Conservation (phyloP, 441 rosid genomes). For the Manihot esculenta region DNA sequence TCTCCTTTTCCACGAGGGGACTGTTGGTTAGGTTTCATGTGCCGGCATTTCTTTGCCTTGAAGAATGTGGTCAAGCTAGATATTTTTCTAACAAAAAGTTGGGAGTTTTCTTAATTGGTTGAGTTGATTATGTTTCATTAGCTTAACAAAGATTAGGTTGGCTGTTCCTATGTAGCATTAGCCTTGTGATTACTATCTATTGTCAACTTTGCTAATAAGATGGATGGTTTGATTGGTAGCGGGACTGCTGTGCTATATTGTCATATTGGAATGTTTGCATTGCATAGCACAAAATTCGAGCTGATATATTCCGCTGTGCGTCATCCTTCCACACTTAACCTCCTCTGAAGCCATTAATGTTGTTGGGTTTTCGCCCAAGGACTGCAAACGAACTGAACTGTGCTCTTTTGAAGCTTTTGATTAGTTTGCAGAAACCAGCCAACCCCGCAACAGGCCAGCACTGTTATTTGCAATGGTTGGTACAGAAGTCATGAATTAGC, state of each 20-base stretch:
- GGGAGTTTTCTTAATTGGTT: constrained; percentile 19
- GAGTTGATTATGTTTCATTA: constrained; percentile 20
- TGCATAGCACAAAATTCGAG: not conserved
- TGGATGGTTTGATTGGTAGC: constrained; percentile 1
- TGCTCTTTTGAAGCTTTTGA: not conserved
- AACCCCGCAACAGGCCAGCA: too few relatives aligned
- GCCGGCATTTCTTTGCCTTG: not conserved
- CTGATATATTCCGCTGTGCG: not conserved
- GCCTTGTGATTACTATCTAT: constrained; percentile 4
- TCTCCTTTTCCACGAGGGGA: not conserved
- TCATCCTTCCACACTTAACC: not conserved
- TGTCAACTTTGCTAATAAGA: constrained; percentile 17
- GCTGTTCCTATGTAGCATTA: constrained; percentile 16
- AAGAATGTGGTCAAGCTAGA: constrained; percentile 13
- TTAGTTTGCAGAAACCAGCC: not conserved
- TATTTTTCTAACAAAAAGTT: constrained; percentile 16
- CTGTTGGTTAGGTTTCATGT: constrained; percentile 8
- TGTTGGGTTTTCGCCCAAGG: not conserved
- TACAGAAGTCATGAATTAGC: not conserved
- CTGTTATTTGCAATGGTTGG: too few relatives aligned
- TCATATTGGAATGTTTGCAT: too few relatives aligned
- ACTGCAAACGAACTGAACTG: not conserved
- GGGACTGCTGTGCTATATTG: not conserved
- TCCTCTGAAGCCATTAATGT: not conserved
- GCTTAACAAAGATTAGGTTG: constrained; percentile 26